Conservation (phyloP, 768 basidiomycete species). For the Lyophyllum semitale region DNA sequence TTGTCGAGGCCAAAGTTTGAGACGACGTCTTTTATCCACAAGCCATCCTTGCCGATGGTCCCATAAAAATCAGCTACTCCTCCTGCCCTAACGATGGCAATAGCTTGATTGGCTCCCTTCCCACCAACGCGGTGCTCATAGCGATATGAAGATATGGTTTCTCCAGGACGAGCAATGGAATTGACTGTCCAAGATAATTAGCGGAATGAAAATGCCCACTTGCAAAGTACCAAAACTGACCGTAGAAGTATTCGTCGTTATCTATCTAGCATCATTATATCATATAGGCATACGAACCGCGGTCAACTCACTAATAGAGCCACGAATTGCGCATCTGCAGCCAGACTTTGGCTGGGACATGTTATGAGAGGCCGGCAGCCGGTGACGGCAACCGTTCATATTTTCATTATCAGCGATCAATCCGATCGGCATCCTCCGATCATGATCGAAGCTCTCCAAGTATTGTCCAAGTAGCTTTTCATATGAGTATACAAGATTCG, state of each 20-base stretch:
- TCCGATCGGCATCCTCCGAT: not conserved
- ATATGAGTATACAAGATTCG: too few relatives aligned
- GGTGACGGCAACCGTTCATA: not conserved
- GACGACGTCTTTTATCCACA: slow-evolving; percentile 46
- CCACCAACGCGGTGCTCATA: slow-evolving; percentile 57
- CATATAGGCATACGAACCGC: slow-evolving; percentile 1
- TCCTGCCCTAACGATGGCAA: slow-evolving; percentile 55
- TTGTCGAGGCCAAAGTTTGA: slow-evolving; percentile 41
- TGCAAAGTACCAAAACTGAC: slow-evolving; percentile 25
- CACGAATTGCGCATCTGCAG: slow-evolving; percentile 32
- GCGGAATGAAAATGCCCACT: not conserved
- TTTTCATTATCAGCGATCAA: not conserved
- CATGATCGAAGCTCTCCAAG: not conserved
- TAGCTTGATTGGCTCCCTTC: slow-evolving; percentile 68
- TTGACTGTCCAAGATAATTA: slow-evolving; percentile 36
- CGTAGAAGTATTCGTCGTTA: slow-evolving; percentile 60
- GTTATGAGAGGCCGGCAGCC: not conserved
- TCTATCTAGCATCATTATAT: slow-evolving; percentile 29
- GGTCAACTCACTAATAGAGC: slow-evolving; percentile 50
- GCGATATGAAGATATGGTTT: slow-evolving; percentile 56
- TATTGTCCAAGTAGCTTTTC: too few relatives aligned
- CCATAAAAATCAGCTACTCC: slow-evolving; percentile 50
- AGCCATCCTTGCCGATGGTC: slow-evolving; percentile 54
- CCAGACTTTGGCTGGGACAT: not conserved
- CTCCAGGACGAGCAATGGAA: slow-evolving; percentile 54